These are phyloP conservation scores for Leccinum olivaceopallidum DNA, from an alignment of 768 basidiomycete species.

Conservation along the genomic window DNA sequence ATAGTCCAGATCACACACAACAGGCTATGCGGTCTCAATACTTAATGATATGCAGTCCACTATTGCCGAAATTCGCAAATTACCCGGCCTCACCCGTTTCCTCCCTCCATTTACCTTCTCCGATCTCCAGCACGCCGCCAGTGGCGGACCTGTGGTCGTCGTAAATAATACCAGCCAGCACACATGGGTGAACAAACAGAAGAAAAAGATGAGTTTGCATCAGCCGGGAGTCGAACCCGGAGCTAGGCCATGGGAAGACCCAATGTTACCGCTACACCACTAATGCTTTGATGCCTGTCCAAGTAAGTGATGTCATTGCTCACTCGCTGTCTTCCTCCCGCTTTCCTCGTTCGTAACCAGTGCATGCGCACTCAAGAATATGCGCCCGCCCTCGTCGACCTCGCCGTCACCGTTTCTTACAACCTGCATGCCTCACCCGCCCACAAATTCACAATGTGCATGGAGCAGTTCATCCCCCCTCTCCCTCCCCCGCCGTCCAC, in stretches of 20 bases:
- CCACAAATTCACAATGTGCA: too few species aligned
- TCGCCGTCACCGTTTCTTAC: too few species aligned
- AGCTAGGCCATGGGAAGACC: slow-evolving; percentile 78
- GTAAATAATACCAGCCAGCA: too few species aligned
- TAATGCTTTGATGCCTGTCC: slow-evolving; percentile 21
- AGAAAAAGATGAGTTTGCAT: slow-evolving; percentile 33
- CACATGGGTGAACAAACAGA: too few species aligned
- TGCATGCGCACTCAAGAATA: too few species aligned
- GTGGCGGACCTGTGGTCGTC: background rate
- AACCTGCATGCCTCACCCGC: too few species aligned
- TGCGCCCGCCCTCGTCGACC: too few species aligned
- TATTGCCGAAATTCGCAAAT: background rate
- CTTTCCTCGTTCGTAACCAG: too few species aligned
- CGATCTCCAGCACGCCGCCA: background rate
- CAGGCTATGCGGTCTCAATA: background rate
- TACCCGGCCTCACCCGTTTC: background rate
- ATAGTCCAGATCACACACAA: background rate
- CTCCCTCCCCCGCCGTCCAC: too few species aligned
- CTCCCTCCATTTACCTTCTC: background rate
- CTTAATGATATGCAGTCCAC: background rate
- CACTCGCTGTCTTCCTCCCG: too few species aligned
- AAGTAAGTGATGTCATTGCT: too few species aligned
- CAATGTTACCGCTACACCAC: slow-evolving; percentile 87
- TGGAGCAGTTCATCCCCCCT: too few species aligned
- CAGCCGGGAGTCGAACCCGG: slow-evolving; percentile 62